Conservation (phyloP, 148 eudicot genomes). For the Persicaria tinctoria region DNA sequence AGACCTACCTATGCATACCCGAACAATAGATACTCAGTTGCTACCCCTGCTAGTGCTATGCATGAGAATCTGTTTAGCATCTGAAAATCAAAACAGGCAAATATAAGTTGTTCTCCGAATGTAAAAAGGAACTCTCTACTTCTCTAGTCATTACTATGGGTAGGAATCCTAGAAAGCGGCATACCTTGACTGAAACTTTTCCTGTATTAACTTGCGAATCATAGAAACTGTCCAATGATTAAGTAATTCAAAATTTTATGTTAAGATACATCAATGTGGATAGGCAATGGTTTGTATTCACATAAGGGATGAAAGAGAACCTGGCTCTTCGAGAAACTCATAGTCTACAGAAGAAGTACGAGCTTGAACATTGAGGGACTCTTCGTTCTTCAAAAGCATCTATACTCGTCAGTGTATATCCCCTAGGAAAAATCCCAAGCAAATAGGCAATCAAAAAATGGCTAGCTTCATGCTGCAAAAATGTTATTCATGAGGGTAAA, state of each 20-base stretch:
- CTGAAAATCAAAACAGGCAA: conserved; percentile 20
- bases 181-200: conserved; percentile 70
- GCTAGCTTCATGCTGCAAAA: conserved; percentile 85
- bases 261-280: background rate
- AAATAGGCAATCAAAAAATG: conserved; percentile 85
- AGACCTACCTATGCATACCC: conserved; percentile 85
- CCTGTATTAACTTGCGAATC: conserved; percentile 26
- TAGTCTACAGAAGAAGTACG: conserved; percentile 89
- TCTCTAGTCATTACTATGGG: background rate
- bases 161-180: background rate
- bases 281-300: background rate
- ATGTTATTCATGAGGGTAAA: background rate
- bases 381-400: conserved; percentile 82
- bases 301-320: conserved; percentile 1
- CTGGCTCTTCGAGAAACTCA: conserved; percentile 78
- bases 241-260: no score
- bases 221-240: no score
- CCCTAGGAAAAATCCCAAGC: conserved; percentile 77
- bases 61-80: conserved; percentile 93
- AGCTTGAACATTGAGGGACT: conserved; percentile 75
- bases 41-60: conserved; percentile 96
- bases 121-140: background rate
- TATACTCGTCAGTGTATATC: conserved; percentile 71
- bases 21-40: conserved; percentile 81
- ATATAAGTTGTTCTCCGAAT: background rate